These are phyloP conservation scores for Myxozyma neotropica DNA, from an alignment of 805 yeast species.

Conservation along the genomic window DNA sequence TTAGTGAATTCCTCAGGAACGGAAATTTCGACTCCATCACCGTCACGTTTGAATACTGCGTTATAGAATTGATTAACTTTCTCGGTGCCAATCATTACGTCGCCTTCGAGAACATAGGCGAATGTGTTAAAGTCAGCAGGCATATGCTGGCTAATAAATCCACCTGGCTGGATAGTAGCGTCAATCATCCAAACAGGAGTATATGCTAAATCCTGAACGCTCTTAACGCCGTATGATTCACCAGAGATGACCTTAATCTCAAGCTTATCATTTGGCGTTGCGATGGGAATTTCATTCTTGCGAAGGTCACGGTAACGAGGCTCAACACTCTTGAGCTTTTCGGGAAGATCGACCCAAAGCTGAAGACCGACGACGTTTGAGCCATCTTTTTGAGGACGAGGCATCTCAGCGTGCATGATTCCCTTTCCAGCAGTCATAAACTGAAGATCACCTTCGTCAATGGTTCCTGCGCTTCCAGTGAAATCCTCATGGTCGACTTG, in stretches of 20 bases:
- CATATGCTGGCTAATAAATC: conserved; percentile 61
- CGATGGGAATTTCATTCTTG: conserved; percentile 70
- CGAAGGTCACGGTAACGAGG: conserved; percentile 81
- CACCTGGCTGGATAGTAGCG: conserved; percentile 66
- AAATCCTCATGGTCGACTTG: conserved; percentile 81
- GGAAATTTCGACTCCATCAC: conserved; percentile 35
- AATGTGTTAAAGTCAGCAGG: conserved; percentile 41
- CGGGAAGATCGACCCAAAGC: conserved; percentile 85
- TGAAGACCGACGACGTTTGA: conserved; percentile 68
- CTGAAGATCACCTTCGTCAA: conserved; percentile 82
- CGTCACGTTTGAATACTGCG: conserved; percentile 35
- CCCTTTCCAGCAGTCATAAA: conserved; percentile 95
- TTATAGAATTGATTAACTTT: conserved; percentile 29
- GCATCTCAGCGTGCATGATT: conserved; percentile 81
- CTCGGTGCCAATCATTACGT: conserved; percentile 31
- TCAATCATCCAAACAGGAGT: conserved; percentile 79
- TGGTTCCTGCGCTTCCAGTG: conserved; percentile 77
- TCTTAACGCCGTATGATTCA: conserved; percentile 69
- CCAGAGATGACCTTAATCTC: conserved; percentile 72
- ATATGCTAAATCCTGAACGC: conserved; percentile 73
- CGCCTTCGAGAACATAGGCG: conserved; percentile 39
- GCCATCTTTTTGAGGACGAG: conserved; percentile 53
- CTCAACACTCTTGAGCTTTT: conserved; percentile 57
- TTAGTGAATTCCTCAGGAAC: conserved; percentile 33
- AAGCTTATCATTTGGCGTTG: conserved; percentile 63